Percentiles rank a stretch among this genome's conserved stretches.
Evolutionary conservation across 257 asterid species (phyloP).

Genomic region (Nicotiana obtusifolia): DNA sequence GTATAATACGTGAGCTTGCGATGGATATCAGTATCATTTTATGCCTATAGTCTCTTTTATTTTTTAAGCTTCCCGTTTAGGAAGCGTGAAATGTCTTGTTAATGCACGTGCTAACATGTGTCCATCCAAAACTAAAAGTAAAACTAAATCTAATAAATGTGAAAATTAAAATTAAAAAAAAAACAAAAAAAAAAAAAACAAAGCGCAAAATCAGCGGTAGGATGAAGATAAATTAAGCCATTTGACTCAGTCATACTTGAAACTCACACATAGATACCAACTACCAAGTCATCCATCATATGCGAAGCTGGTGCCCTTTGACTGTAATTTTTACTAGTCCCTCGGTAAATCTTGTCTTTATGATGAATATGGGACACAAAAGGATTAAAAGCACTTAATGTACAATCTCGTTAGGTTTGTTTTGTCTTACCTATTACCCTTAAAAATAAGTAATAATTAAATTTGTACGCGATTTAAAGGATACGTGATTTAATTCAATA

Average conservation of each 20-base stretch:
- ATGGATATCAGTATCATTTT: not conserved
- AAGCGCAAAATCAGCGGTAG: not conserved
- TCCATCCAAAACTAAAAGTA: not conserved
- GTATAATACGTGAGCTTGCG: not conserved
- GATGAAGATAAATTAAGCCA: not conserved
- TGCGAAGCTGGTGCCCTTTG: too few relatives aligned
- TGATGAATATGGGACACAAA: too few relatives aligned
- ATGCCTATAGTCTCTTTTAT: not conserved
- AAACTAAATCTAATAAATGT: not conserved
- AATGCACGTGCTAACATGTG: slow-evolving; percentile 7
- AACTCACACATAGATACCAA: not conserved
- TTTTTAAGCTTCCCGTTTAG: not conserved
- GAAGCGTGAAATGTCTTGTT: not conserved
- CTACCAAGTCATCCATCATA: too few relatives aligned
- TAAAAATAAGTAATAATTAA: too few relatives aligned
- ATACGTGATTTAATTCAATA: too few relatives aligned
- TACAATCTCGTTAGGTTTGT: too few relatives aligned
- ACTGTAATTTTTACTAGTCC: too few relatives aligned
- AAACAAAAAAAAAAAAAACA: too few relatives aligned
- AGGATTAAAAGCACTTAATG: too few relatives aligned
- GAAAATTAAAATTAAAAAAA: not conserved
- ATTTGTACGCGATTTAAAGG: too few relatives aligned
- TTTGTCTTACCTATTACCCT: too few relatives aligned
- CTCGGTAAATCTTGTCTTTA: too few relatives aligned
- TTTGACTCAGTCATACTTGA: not conserved